Percentiles rank a stretch among this genome's conserved stretches.
These are phyloP conservation scores for Ogataea sp. DNA, from an alignment of 805 yeast genomes.

Conservation along the genomic window DNA sequence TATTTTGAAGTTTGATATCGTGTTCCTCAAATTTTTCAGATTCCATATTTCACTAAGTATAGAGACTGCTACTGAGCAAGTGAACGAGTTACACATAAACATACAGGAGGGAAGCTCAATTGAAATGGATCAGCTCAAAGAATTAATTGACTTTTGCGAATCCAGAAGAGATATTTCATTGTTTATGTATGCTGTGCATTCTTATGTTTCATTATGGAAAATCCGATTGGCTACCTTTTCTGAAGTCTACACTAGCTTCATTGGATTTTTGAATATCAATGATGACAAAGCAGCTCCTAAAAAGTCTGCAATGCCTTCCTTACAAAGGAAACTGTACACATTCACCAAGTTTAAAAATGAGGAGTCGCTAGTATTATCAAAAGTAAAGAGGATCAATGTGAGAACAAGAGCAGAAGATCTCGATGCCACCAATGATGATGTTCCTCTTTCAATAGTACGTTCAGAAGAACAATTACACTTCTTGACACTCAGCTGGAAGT, in stretches of 20 bases:
- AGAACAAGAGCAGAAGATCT: too few relatives aligned
- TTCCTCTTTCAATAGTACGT: too few relatives aligned
- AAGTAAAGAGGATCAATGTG: background rate
- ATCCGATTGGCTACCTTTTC: slow-evolving; percentile 13
- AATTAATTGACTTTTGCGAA: slow-evolving; percentile 6
- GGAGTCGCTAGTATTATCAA: background rate
- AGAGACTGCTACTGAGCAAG: slow-evolving; percentile 6
- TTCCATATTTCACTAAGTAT: slow-evolving; percentile 8
- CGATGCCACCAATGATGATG: background rate
- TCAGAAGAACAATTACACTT: background rate
- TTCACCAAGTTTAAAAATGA: slow-evolving; percentile 5
- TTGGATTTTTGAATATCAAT: slow-evolving; percentile 8
- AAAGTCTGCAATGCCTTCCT: too few relatives aligned
- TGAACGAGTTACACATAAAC: slow-evolving; percentile 6
- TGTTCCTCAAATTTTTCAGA: slow-evolving; percentile 5
- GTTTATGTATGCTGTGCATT: slow-evolving; percentile 16
- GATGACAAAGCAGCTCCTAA: background rate
- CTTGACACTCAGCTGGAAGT: background rate
- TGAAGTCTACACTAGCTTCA: slow-evolving; percentile 9
- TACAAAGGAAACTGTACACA: background rate
- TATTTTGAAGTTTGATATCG: background rate
- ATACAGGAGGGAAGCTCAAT: slow-evolving; percentile 4
- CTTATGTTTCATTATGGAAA: slow-evolving; percentile 13
- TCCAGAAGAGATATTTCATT: slow-evolving; percentile 14
- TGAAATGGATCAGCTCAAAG: slow-evolving; percentile 11